Conservation (phyloP, 1,284 basidiomycete genomes). For the Trametes versicolor region DNA sequence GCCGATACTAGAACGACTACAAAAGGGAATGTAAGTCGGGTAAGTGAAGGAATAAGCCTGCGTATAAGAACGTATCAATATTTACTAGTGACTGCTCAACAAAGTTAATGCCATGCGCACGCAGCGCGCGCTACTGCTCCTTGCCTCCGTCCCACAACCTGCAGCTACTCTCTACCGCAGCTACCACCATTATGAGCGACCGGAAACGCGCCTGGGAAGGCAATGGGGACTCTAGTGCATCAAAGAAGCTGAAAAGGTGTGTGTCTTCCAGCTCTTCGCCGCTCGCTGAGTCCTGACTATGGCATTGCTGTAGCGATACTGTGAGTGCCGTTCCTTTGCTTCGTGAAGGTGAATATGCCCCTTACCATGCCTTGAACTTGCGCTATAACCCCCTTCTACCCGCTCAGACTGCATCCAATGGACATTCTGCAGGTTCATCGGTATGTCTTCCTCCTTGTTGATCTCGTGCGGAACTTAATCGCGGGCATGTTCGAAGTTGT, state of each 20-base stretch:
- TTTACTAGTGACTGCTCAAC: background rate
- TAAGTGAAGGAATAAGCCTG: background rate
- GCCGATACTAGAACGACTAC: background rate
- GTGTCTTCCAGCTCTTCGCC: constrained; percentile 41
- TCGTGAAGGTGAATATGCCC: constrained; percentile 76
- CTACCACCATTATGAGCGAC: constrained; percentile 45
- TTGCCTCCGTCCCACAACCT: constrained; percentile 17
- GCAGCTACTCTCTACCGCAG: constrained; percentile 1
- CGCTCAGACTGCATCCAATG: constrained; percentile 65
- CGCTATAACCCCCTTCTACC: constrained; percentile 74
- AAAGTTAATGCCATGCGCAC: background rate
- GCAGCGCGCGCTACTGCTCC: constrained; percentile 10
- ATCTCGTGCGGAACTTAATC: background rate
- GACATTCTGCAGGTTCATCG: constrained; percentile 48
- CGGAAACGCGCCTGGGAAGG: constrained; percentile 51
- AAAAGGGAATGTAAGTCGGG: background rate
- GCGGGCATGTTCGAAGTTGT: constrained; percentile 46
- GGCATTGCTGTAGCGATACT: constrained; percentile 57
- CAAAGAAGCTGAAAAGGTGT: constrained; percentile 79
- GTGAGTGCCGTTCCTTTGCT: constrained; percentile 65
- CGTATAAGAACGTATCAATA: no score
- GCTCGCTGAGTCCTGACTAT: constrained; percentile 22
- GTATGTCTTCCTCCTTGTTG: constrained; percentile 47
- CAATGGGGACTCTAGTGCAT: constrained; percentile 55
- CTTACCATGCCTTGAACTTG: constrained; percentile 53